Conservation (phyloP, 176 grass and related monocot genomes). For the Hordeum vulgare region DNA sequence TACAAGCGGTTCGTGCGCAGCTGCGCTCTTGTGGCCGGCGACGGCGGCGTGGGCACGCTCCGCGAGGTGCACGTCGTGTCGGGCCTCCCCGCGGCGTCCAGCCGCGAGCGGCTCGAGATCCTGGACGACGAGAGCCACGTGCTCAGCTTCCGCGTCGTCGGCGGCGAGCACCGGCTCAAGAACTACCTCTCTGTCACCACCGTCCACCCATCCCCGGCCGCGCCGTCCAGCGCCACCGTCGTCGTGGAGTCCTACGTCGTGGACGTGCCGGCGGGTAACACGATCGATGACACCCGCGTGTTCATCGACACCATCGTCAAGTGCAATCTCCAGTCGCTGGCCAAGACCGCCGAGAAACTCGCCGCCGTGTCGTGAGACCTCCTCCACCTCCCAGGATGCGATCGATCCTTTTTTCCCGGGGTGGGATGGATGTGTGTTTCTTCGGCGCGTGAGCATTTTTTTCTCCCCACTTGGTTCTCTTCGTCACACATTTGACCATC, state of each 20-base stretch:
- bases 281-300: constrained; percentile 75
- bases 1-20: constrained; percentile 93
- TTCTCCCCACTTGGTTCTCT: background rate
- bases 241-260: constrained; percentile 97
- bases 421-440: constrained; percentile 28
- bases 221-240: constrained; percentile 48
- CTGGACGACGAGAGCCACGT: constrained; percentile 94
- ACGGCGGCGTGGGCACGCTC: constrained; percentile 82
- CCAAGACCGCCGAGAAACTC: constrained; percentile 68
- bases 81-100: constrained; percentile 75
- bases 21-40: constrained; percentile 69
- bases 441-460: constrained; percentile 28
- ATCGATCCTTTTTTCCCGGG: constrained; percentile 15
- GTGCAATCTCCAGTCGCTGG: constrained; percentile 96
- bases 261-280: constrained; percentile 90
- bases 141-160: constrained; percentile 79
- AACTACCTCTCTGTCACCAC: constrained; percentile 93
- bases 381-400: background rate
- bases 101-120: constrained; percentile 86
- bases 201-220: constrained; percentile 49
- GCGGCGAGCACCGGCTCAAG: constrained; percentile 83
- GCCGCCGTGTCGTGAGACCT: constrained; percentile 24
- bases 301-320: constrained; percentile 97
- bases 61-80: constrained; percentile 88
- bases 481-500: constrained; percentile 42